A percentile compares a stretch with the other conserved stretches of the same genome.
These are phyloP conservation scores for Metrosideros polymorpha DNA, from an alignment of 441 rosid genomes.

Conservation along the genomic window DNA sequence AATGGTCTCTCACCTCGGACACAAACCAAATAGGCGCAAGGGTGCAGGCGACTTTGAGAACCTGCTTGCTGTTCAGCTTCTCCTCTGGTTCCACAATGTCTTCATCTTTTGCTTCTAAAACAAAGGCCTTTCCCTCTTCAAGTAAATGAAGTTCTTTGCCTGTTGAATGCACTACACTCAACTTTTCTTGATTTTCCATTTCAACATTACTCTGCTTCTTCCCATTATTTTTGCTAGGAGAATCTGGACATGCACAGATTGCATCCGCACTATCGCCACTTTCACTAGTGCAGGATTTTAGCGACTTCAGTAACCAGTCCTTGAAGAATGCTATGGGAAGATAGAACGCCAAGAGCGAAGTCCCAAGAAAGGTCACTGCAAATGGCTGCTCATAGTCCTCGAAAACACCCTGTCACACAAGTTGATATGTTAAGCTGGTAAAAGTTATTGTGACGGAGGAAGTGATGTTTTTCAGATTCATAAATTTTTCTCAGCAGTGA, in stretches of 20 bases:
- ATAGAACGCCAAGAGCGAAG: constrained; percentile 28
- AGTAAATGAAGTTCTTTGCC: neutral
- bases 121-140: constrained; percentile 8
- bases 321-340: constrained; percentile 39
- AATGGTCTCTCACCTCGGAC: neutral
- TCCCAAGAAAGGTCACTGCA: constrained; percentile 30
- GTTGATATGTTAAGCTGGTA: neutral
- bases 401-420: constrained; percentile 20
- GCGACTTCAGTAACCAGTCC: constrained; percentile 16
- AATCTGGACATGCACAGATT: neutral
- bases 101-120: neutral
- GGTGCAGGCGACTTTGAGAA: neutral
- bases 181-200: constrained; percentile 1
- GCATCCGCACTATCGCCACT: neutral
- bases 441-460: neutral
- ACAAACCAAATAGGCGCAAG: constrained; percentile 2
- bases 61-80: neutral
- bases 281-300: neutral
- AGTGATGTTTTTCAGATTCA: neutral
- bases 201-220: neutral
- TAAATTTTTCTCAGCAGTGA: neutral
- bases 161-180: neutral
- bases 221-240: neutral
- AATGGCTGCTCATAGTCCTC: constrained; percentile 34
- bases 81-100: neutral